Evolutionary conservation across 176 grass and related monocot species (phyloP).

Genomic region (Zizania latifolia): DNA sequence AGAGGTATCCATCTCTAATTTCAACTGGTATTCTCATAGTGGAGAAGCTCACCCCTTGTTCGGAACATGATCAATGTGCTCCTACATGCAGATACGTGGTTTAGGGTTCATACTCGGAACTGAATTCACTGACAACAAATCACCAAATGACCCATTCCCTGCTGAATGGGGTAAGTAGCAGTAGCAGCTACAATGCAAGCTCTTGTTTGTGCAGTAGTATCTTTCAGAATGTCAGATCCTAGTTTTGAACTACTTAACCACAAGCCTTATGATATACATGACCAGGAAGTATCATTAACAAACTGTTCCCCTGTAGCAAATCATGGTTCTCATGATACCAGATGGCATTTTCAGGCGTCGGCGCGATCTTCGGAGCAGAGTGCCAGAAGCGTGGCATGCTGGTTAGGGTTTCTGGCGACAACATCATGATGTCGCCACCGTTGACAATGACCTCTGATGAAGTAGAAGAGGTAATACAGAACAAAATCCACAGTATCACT

Average conservation of each 20-base stretch:
- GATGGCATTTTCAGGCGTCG: constrained; percentile 58
- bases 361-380: constrained; percentile 77
- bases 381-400: constrained; percentile 87
- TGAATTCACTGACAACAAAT: constrained; percentile 90
- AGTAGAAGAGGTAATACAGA: constrained; percentile 63
- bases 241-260: not conserved
- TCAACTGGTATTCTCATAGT: not conserved
- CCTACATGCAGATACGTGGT: constrained; percentile 64
- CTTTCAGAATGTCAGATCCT: not conserved
- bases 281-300: too few species aligned
- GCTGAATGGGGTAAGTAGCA: constrained; percentile 69
- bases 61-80: not conserved
- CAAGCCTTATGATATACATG: constrained; percentile 13
- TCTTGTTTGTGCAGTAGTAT: not conserved
- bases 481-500: not conserved
- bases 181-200: not conserved
- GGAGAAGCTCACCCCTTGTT: not conserved
- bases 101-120: constrained; percentile 75
- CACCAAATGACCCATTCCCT: constrained; percentile 68
- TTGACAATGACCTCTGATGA: constrained; percentile 56
- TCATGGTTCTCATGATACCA: not conserved
- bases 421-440: constrained; percentile 90
- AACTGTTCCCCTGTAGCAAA: not conserved
- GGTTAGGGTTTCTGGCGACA: constrained; percentile 78
- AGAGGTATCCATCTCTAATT: constrained; percentile 52